phyloP scores from a whole-genome alignment of 2,329 filamentous ascomycete species.

The Berkeleyomyces rouxiae region DNA sequence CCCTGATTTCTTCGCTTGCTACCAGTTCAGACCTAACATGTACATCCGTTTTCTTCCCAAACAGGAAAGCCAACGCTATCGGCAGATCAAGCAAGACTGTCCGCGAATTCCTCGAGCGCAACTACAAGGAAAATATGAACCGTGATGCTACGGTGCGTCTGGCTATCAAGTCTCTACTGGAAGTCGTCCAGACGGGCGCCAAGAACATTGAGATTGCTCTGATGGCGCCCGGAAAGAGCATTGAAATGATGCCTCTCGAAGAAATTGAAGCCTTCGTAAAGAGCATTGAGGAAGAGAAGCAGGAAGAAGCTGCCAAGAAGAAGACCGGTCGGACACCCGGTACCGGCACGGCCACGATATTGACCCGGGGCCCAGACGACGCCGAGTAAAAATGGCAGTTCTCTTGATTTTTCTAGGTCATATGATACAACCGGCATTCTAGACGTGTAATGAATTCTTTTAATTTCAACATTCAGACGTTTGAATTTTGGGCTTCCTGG shows the following conservation, averaged over 20 bases:
- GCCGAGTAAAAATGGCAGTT: slow-evolving; percentile 3
- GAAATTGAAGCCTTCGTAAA: slow-evolving; percentile 97
- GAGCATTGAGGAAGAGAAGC: slow-evolving; percentile 98
- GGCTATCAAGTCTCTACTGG: slow-evolving; percentile 92
- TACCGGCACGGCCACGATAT: slow-evolving; percentile 53
- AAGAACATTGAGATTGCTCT: slow-evolving; percentile 99
- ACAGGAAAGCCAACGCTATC: slow-evolving; percentile 97
- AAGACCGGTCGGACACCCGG: slow-evolving; percentile 65
- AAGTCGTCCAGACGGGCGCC: slow-evolving; percentile 95
- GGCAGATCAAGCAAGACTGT: slow-evolving; percentile 98
- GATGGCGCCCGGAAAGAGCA: slow-evolving; percentile 79
- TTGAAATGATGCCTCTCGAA: slow-evolving; percentile 89
- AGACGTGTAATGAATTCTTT: slow-evolving; percentile 11
- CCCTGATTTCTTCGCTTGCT: background rate
- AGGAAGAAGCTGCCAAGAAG: slow-evolving; percentile 95
- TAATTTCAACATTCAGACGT: background rate
- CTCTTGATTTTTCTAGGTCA: slow-evolving; percentile 4
- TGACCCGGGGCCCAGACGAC: slow-evolving; percentile 42
- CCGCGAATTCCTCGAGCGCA: slow-evolving; percentile 93
- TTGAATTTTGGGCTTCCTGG: background rate
- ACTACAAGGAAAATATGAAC: slow-evolving; percentile 97
- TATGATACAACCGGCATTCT: slow-evolving; percentile 15
- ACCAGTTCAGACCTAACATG: background rate
- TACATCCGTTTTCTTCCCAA: background rate
- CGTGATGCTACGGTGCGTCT: slow-evolving; percentile 89